Evolutionary conservation across 192 early-diverging fungal species (phyloP).

Genomic region (Gonapodya sp.): DNA sequence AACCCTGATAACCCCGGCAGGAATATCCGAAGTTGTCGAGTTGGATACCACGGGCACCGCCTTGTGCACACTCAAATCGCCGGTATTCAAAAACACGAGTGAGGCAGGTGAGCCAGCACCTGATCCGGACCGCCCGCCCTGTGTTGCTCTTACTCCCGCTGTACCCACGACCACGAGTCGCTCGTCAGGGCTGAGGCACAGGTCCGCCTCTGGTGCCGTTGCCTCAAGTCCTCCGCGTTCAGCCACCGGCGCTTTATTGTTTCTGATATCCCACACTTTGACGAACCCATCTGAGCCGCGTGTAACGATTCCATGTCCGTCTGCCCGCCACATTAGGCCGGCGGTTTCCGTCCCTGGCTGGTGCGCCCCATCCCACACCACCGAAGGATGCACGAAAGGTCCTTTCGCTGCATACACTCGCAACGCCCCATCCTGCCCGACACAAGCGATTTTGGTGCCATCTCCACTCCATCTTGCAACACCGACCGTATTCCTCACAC

Average conservation of each 20-base stretch:
- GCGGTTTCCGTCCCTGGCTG: not conserved
- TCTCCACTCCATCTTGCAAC: not conserved
- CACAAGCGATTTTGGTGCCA: not conserved
- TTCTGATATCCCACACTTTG: not conserved
- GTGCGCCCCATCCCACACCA: not conserved
- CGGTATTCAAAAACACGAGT: not conserved
- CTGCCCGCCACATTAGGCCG: constrained; percentile 2
- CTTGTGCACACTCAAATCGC: not conserved
- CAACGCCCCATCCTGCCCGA: not conserved
- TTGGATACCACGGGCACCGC: not conserved
- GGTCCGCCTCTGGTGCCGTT: not conserved
- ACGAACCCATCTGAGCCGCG: not conserved
- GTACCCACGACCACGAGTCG: not conserved
- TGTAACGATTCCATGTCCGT: not conserved
- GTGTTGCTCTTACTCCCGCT: not conserved
- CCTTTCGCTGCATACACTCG: not conserved
- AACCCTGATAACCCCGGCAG: not conserved
- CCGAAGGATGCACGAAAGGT: not conserved
- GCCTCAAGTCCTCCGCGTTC: not conserved
- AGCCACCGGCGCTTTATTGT: not conserved
- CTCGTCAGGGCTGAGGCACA: not conserved
- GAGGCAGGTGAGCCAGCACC: not conserved
- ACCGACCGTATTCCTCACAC: not conserved
- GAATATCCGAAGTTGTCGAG: not conserved
- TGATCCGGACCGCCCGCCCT: not conserved